Evolutionary conservation across 2,329 filamentous ascomycete genomes (phyloP).

Genomic region (Furcasterigmium furcatum): DNA sequence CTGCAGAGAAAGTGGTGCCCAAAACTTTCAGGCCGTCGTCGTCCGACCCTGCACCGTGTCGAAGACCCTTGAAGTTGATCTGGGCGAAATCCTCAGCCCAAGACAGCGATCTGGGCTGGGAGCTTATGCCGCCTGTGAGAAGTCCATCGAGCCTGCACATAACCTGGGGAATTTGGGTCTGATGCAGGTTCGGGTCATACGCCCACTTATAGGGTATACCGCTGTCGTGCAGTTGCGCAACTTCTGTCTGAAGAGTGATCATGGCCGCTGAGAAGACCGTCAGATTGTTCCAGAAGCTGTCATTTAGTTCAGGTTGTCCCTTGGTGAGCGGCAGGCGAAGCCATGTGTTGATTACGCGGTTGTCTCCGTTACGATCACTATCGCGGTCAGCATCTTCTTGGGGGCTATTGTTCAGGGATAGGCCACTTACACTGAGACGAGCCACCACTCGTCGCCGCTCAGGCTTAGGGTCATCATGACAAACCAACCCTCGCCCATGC

Average conservation of each 20-base stretch:
- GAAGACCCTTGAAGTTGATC: slow-evolving; percentile 49
- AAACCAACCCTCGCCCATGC: slow-evolving; percentile 73
- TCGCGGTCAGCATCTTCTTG: slow-evolving; percentile 2
- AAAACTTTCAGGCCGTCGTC: slow-evolving; percentile 4
- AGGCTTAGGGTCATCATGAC: slow-evolving; percentile 68
- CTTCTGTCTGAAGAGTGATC: slow-evolving; percentile 47
- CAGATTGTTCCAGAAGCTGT: slow-evolving; percentile 49
- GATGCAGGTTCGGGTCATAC: slow-evolving; percentile 13
- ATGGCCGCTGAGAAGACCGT: slow-evolving; percentile 47
- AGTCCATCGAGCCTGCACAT: too few species aligned
- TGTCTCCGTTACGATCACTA: slow-evolving; percentile 21
- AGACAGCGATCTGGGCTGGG: slow-evolving; percentile 14
- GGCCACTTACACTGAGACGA: slow-evolving; percentile 58
- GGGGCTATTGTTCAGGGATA: not conserved
- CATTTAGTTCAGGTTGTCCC: slow-evolving; percentile 39
- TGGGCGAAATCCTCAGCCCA: slow-evolving; percentile 61
- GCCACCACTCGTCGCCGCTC: slow-evolving; percentile 76
- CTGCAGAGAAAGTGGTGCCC: slow-evolving; percentile 35
- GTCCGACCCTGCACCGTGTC: not conserved
- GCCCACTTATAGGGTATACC: slow-evolving; percentile 34
- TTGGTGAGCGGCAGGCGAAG: slow-evolving; percentile 37
- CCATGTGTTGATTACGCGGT: slow-evolving; percentile 15
- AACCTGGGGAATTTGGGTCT: not conserved
- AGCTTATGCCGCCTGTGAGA: too few species aligned
- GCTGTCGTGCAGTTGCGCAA: slow-evolving; percentile 42